Percentiles rank a stretch among this genome's conserved stretches.
Conservation (phyloP, 768 basidiomycete species). For the Phanerochaete carnosa region DNA sequence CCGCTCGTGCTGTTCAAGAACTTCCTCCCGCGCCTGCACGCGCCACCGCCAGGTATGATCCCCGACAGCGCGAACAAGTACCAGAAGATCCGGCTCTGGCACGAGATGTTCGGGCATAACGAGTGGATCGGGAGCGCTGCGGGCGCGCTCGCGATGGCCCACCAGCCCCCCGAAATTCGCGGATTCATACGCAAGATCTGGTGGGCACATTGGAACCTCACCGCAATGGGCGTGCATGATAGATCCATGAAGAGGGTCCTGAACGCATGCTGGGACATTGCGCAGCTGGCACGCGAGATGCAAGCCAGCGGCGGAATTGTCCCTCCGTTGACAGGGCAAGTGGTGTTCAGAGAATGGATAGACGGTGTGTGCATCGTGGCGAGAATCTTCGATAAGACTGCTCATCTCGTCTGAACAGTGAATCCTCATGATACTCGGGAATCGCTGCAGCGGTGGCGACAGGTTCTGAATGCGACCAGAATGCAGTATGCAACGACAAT, state of each 20-base stretch:
- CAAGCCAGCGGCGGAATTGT: background rate
- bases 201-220: slow-evolving; percentile 38
- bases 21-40: background rate
- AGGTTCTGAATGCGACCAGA: too few relatives aligned
- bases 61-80: background rate
- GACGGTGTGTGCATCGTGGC: background rate
- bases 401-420: too few relatives aligned
- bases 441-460: too few relatives aligned
- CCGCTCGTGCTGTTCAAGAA: background rate
- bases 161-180: background rate
- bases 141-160: background rate
- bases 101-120: background rate
- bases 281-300: slow-evolving; percentile 33
- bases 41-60: background rate
- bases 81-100: background rate
- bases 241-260: slow-evolving; percentile 37
- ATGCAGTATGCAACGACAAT: too few relatives aligned
- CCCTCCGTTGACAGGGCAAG: background rate
- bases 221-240: slow-evolving; percentile 45
- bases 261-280: slow-evolving; percentile 42
- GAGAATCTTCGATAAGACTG: too few relatives aligned
- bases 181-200: background rate
- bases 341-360: background rate
- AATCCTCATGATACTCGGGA: too few relatives aligned
- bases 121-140: background rate